phyloP scores from a whole-genome alignment of 768 basidiomycete species.

The Calocera cornea region DNA sequence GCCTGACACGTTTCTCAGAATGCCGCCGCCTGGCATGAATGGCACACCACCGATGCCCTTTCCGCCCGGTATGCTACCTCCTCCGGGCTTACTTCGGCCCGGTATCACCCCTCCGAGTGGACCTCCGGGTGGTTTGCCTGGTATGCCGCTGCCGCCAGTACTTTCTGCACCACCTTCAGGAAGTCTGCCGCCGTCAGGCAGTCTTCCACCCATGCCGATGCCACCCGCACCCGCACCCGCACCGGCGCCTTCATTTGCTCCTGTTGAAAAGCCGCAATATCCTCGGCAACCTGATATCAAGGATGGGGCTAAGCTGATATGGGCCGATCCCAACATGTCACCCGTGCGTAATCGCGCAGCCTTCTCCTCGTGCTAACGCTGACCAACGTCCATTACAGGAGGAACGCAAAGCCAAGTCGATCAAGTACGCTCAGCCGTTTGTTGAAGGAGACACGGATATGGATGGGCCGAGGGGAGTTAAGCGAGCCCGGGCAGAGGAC shows the following conservation, averaged over 20 bases:
- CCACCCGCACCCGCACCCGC: slow-evolving; percentile 55
- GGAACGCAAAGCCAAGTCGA: slow-evolving; percentile 54
- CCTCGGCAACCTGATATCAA: slow-evolving; percentile 33
- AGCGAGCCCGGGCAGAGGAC: slow-evolving; percentile 76
- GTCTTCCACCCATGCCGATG: slow-evolving; percentile 31
- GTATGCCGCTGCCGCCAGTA: slow-evolving; percentile 15
- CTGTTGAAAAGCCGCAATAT: neutral
- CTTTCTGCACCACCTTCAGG: slow-evolving; percentile 9
- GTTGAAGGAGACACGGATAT: slow-evolving; percentile 20
- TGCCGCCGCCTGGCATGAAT: neutral
- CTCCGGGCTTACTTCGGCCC: neutral
- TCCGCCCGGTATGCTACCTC: neutral
- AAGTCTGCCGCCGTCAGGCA: slow-evolving; percentile 13
- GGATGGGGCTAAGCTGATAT: slow-evolving; percentile 61
- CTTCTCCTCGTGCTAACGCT: neutral
- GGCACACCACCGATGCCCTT: slow-evolving; percentile 11
- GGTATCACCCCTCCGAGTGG: slow-evolving; percentile 3
- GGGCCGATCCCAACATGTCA: slow-evolving; percentile 61
- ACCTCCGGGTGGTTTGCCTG: slow-evolving; percentile 16
- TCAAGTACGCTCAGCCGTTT: slow-evolving; percentile 43
- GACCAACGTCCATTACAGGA: slow-evolving; percentile 36
- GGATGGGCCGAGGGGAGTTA: slow-evolving; percentile 65
- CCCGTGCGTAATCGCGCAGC: slow-evolving; percentile 38
- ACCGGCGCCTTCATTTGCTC: slow-evolving; percentile 39
- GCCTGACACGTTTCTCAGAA: neutral